Percentiles rank a stretch among this genome's conserved stretches.
phyloP scores from a whole-genome alignment of 768 basidiomycete genomes.

The Pholiota molesta region DNA sequence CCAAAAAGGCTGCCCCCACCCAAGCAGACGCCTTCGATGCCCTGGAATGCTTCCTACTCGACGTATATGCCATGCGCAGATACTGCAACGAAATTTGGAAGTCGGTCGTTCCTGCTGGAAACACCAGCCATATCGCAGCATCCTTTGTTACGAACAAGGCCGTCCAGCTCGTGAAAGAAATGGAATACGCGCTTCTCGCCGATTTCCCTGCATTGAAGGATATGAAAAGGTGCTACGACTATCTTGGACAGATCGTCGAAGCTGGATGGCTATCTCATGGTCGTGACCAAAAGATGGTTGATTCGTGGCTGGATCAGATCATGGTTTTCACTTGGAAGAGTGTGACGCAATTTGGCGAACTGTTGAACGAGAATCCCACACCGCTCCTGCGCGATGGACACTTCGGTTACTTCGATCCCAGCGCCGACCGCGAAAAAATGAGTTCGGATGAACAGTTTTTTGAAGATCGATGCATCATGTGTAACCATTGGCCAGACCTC shows the following conservation, averaged over 20 bases:
- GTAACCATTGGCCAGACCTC: background rate
- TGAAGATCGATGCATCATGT: background rate
- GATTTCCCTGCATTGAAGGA: background rate
- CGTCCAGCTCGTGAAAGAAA: background rate
- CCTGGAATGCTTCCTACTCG: background rate
- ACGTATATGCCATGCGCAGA: background rate
- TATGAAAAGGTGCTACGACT: background rate
- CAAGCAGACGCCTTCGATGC: background rate
- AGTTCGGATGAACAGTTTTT: background rate
- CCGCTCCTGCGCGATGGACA: background rate
- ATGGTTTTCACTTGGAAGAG: background rate
- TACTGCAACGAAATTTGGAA: background rate
- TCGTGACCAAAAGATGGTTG: background rate
- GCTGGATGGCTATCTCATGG: background rate
- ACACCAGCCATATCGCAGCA: background rate
- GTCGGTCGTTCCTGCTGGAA: background rate
- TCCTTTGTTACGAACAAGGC: conserved; percentile 3
- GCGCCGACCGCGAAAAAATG: background rate
- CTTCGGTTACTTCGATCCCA: background rate
- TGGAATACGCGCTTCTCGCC: background rate
- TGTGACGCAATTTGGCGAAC: background rate
- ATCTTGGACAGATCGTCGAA: background rate
- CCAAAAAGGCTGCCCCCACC: background rate
- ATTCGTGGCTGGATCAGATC: background rate
- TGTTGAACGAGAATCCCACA: background rate